Percentiles rank a stretch among this genome's conserved stretches.
Evolutionary conservation across 169 alveolate genomes (phyloP).

Genomic region (Plasmodium falciparum): DNA sequence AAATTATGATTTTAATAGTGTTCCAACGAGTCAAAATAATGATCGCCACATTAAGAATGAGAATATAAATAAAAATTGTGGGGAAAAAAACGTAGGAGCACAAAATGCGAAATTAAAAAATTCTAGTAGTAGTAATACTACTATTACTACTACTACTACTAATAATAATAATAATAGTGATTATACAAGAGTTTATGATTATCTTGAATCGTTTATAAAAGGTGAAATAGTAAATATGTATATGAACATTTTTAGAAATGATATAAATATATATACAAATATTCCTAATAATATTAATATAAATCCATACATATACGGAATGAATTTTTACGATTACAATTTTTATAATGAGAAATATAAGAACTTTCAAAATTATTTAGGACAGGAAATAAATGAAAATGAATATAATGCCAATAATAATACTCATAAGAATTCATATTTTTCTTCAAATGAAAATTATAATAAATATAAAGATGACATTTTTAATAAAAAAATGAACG

Average conservation of each 20-base stretch:
- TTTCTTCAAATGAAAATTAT: constrained; percentile 32
- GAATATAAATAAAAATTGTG: constrained; percentile 6
- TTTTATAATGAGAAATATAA: constrained; percentile 61
- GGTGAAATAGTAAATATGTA: constrained; percentile 66
- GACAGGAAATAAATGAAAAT: background rate
- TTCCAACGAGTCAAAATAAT: constrained; percentile 20
- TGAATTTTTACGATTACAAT: constrained; percentile 73
- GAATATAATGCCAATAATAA: constrained; percentile 19
- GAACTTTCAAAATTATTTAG: constrained; percentile 40
- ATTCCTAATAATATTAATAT: constrained; percentile 63
- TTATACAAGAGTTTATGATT: constrained; percentile 50
- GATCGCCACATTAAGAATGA: constrained; percentile 13
- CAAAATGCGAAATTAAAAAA: constrained; percentile 24
- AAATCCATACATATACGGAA: constrained; percentile 68
- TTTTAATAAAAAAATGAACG: constrained; percentile 9
- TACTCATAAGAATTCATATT: constrained; percentile 22
- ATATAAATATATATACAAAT: constrained; percentile 63
- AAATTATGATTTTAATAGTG: constrained; percentile 10
- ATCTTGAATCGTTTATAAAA: constrained; percentile 65
- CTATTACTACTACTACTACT: background rate
- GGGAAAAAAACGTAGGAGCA: background rate
- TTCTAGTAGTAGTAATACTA: constrained; percentile 6
- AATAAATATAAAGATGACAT: constrained; percentile 1
- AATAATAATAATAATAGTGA: constrained; percentile 20
- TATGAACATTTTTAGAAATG: constrained; percentile 74